Conservation (phyloP, 257 asterid species). For the Osmanthus fragrans region DNA sequence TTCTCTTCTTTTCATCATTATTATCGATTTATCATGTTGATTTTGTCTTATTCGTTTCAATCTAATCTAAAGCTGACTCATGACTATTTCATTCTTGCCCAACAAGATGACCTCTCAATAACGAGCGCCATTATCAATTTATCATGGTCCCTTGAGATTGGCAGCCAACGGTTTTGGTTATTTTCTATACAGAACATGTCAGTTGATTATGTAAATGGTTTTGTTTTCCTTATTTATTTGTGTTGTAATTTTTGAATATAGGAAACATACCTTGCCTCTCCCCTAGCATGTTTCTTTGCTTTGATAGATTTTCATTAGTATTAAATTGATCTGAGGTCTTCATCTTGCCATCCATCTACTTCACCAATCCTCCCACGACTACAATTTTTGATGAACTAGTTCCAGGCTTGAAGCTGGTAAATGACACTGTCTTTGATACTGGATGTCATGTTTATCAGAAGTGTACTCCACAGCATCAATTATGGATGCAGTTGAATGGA, state of each 20-base stretch:
- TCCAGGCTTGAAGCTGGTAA: constrained; percentile 24
- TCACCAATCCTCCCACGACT: constrained; percentile 14
- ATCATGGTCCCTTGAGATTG: constrained; percentile 13
- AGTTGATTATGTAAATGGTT: neutral
- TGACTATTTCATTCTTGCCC: constrained; percentile 12
- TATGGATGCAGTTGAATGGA: constrained; percentile 38
- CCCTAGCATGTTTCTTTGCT: neutral
- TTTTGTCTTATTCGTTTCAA: neutral
- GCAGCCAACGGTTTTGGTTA: neutral
- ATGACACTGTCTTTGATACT: neutral
- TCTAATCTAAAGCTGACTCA: constrained; percentile 8
- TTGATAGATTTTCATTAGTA: neutral
- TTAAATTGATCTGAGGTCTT: neutral
- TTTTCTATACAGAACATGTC: neutral
- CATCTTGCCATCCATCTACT: constrained; percentile 4
- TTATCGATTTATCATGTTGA: neutral
- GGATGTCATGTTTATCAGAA: constrained; percentile 19
- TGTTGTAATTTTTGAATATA: neutral
- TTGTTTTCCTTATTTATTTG: constrained; percentile 2
- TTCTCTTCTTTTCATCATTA: neutral
- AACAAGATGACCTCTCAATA: neutral
- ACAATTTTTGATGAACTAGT: constrained; percentile 20
- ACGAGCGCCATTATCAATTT: neutral
- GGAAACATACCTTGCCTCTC: constrained; percentile 19
- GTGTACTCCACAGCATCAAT: constrained; percentile 18